Base-by-base conservation (phyloP, 768 basidiomycete species). In the Rhizopogon roseolus region DNA sequence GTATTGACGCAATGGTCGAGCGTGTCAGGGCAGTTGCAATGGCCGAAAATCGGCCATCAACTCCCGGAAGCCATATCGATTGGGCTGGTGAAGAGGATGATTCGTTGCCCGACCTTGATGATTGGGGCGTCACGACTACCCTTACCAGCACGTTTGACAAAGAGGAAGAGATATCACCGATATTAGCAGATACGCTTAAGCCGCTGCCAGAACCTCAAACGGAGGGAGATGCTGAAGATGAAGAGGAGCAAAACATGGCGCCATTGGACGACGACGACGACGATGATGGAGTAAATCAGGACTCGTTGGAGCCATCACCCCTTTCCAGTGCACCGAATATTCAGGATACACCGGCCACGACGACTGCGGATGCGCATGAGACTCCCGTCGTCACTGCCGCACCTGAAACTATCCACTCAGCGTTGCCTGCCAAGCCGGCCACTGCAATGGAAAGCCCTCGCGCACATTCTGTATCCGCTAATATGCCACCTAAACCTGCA, bases 71-170 rank as follows among this genome's bases (percentile, higher is more conserved):
- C 54, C 89, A 92, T 58, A 86, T 92, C 54, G 90, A 93, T 68
- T 93, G 91, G 91, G 91, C 91, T 40, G 86, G 86, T 36, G 89
- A 92, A 59, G 90, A 93, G 53, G 90, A 93, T 57, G 80, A 81
- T 56, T 84, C 80, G 57, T 73, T 93, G 2, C 90, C 91, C 5
- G 88, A 90, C 68, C 75, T 93, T 27, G 82, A 93, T 64, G 91
- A 93, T 64, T 93, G 91, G 91, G 89, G 85, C 17, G 80, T 90
- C 42, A 76, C 76, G 17, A 74, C 82, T 16, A 69, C 67, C 17
- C 67, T 70, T 52, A 56, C 54, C 29, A 41, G 40, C 5, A 42
- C 44, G 13, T 57, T 67, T 64, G 63, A 62, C 66, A 60, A 65
- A 39, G 59, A 50, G 42, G 76, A 76, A 42, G 69, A 73, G 52